phyloP scores from a whole-genome alignment of 2,329 filamentous ascomycete genomes.

The Pyrenophora tritici-repentis region DNA sequence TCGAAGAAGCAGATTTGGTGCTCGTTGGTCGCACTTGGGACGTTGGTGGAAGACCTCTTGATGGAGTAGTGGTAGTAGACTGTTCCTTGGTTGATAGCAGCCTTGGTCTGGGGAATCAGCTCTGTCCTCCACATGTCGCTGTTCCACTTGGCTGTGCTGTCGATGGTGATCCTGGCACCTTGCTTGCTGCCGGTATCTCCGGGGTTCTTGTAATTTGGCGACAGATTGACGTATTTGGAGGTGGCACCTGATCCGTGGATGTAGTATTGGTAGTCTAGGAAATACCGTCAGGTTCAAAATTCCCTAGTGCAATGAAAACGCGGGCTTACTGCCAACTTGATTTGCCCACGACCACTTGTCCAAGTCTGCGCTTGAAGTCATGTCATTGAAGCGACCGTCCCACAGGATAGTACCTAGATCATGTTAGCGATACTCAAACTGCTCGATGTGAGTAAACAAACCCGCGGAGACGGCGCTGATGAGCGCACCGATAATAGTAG shows the following conservation, averaged over 20 bases:
- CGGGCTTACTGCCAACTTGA: slow-evolving; percentile 66
- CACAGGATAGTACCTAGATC: slow-evolving; percentile 58
- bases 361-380: slow-evolving; percentile 60
- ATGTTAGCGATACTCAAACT: background rate
- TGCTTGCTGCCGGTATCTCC: slow-evolving; percentile 65
- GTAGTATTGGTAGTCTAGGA: slow-evolving; percentile 59
- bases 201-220: slow-evolving; percentile 66
- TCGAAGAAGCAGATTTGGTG: slow-evolving; percentile 71
- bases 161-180: slow-evolving; percentile 71
- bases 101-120: slow-evolving; percentile 71
- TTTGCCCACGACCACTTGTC: slow-evolving; percentile 69
- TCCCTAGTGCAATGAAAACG: too few relatives aligned
- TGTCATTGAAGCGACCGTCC: slow-evolving; percentile 70
- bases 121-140: slow-evolving; percentile 76
- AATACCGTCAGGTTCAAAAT: background rate
- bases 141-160: slow-evolving; percentile 70
- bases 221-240: slow-evolving; percentile 66
- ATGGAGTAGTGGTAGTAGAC: slow-evolving; percentile 76
- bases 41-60: slow-evolving; percentile 62
- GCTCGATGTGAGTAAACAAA: slow-evolving; percentile 2
- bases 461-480: slow-evolving; percentile 41
- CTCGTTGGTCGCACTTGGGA: slow-evolving; percentile 66
- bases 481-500: slow-evolving; percentile 36
- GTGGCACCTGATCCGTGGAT: slow-evolving; percentile 67
- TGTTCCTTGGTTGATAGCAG: slow-evolving; percentile 67